These are phyloP conservation scores for Carex littledalei DNA, from an alignment of 176 grass and related monocot genomes.

Conservation along the genomic window DNA sequence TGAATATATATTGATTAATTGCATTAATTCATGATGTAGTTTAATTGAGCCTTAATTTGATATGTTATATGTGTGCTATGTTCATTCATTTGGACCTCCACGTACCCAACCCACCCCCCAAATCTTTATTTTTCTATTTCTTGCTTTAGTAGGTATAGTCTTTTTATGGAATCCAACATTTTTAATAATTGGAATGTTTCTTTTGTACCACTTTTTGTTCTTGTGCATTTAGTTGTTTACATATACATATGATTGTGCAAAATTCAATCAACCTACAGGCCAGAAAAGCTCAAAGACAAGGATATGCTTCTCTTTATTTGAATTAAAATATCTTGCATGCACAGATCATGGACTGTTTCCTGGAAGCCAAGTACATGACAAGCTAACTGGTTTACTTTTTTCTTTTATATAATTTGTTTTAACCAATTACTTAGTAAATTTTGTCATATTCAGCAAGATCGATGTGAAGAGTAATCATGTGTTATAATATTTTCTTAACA, in stretches of 20 bases:
- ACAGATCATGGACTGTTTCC: too few species aligned
- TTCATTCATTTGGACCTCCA: background rate
- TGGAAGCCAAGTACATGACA: background rate
- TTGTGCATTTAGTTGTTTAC: background rate
- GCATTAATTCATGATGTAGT: background rate
- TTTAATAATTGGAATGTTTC: background rate
- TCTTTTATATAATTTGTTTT: background rate
- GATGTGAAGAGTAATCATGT: background rate
- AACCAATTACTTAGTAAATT: background rate
- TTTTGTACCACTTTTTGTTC: background rate
- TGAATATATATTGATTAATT: background rate
- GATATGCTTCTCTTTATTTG: background rate
- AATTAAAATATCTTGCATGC: background rate
- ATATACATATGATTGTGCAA: background rate
- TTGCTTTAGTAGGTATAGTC: constrained; percentile 5
- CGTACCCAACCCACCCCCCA: too few species aligned
- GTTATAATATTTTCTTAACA: background rate
- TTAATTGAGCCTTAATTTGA: too few species aligned
- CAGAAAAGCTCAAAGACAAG: background rate
- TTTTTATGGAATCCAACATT: constrained; percentile 8
- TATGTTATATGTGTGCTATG: background rate
- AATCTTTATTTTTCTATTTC: background rate
- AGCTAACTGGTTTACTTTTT: background rate
- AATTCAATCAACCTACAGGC: constrained; percentile 15
- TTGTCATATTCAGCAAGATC: background rate